Evolutionary conservation across 2,329 filamentous ascomycete species (phyloP).

Genomic region (Penicillium crustosum): DNA sequence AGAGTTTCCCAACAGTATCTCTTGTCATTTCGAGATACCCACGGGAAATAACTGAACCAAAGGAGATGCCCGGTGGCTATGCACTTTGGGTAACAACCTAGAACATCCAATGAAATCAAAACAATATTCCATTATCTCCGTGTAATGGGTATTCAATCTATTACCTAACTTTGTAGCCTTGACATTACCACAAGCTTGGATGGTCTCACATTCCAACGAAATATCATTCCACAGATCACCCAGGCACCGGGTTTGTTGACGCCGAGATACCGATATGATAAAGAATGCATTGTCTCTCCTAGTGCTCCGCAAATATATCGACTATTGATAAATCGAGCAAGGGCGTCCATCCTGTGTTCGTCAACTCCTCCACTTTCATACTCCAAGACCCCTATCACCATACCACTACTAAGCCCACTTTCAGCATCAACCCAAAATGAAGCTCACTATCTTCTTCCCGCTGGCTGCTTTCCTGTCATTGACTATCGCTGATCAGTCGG

Average conservation of each 20-base stretch:
- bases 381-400: neutral
- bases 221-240: conserved; percentile 8
- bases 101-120: neutral
- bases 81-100: too few relatives aligned
- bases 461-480: conserved; percentile 20
- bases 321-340: conserved; percentile 4
- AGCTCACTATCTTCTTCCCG: conserved; percentile 20
- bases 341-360: neutral
- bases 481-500: conserved; percentile 7
- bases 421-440: conserved; percentile 14
- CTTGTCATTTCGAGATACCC: too few relatives aligned
- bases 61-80: too few relatives aligned
- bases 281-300: neutral
- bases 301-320: neutral
- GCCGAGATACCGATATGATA: neutral
- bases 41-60: too few relatives aligned
- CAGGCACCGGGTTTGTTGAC: conserved; percentile 5
- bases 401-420: neutral
- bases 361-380: neutral
- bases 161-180: neutral
- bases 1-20: too few relatives aligned
- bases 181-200: neutral
- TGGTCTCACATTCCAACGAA: conserved; percentile 9
- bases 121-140: neutral
- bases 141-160: neutral